Evolutionary conservation across 371 early-diverging fungal genomes (phyloP).

Genomic region (Scutellospora calospora): DNA sequence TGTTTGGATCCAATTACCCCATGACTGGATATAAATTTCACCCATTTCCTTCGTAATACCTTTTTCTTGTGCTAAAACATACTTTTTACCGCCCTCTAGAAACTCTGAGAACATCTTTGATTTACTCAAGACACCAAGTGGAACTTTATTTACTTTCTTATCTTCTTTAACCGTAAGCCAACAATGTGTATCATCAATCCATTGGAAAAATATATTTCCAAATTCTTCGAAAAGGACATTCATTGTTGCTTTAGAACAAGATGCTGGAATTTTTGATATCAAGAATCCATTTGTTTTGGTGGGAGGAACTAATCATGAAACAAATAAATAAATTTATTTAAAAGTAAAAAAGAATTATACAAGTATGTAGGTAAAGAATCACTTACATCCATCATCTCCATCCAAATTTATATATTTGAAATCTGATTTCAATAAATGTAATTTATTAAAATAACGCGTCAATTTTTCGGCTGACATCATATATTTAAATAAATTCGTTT

Average conservation of each 20-base stretch:
- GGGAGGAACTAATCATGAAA: slow-evolving; percentile 14
- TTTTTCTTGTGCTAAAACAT: slow-evolving; percentile 19
- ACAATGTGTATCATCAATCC: slow-evolving; percentile 44
- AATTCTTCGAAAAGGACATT: slow-evolving; percentile 32
- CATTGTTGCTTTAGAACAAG: neutral
- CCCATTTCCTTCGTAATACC: slow-evolving; percentile 28
- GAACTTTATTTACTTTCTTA: slow-evolving; percentile 29
- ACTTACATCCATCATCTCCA: slow-evolving; percentile 41
- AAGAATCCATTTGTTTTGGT: slow-evolving; percentile 37
- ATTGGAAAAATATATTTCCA: slow-evolving; percentile 33
- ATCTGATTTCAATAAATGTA: slow-evolving; percentile 42
- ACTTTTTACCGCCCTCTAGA: slow-evolving; percentile 25
- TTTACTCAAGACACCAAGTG: neutral
- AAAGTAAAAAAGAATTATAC: neutral
- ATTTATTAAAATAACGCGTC: slow-evolving; percentile 34
- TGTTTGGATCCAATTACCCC: slow-evolving; percentile 28
- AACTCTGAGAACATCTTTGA: slow-evolving; percentile 26
- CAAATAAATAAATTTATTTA: neutral
- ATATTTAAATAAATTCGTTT: neutral
- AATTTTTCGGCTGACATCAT: slow-evolving; percentile 18
- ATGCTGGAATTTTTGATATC: slow-evolving; percentile 37
- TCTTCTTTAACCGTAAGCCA: slow-evolving; percentile 40
- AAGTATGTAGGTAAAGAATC: neutral
- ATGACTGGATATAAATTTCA: slow-evolving; percentile 21
- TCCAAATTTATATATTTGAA: slow-evolving; percentile 39